These are phyloP conservation scores for Sphaerobolus stellatus DNA, from an alignment of 1,284 basidiomycete species.

Conservation along the genomic window DNA sequence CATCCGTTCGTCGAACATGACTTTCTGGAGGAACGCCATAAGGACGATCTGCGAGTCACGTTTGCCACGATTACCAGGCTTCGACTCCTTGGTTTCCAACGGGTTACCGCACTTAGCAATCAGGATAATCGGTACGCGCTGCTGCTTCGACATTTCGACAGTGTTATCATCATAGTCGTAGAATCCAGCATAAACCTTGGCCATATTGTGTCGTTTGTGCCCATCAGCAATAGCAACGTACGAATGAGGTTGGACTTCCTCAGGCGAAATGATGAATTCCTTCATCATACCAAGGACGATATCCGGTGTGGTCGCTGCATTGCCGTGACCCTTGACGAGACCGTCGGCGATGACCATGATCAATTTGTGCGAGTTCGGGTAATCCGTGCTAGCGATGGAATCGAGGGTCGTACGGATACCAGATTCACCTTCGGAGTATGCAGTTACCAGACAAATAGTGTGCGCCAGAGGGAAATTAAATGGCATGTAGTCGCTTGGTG, in stretches of 20 bases:
- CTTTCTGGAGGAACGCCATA: conserved; percentile 97
- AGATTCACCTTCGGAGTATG: conserved; percentile 96
- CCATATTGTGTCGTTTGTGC: conserved; percentile 99
- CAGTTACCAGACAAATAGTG: conserved; percentile 95
- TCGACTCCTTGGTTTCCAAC: conserved; percentile 81
- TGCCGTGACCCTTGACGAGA: conserved; percentile 95
- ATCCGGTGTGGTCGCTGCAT: conserved; percentile 86
- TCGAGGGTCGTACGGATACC: conserved; percentile 97
- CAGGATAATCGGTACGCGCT: conserved; percentile 92
- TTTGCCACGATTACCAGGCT: conserved; percentile 98
- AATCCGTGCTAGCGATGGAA: conserved; percentile 97
- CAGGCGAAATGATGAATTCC: conserved; percentile 80
- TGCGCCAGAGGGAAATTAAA: conserved; percentile 96
- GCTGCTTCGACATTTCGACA: conserved; percentile 91
- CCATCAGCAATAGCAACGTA: conserved; percentile 99
- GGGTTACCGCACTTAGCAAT: conserved; percentile 95
- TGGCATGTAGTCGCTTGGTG: conserved; percentile 87
- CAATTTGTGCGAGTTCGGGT: conserved; percentile 97
- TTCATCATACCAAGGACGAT: conserved; percentile 98
- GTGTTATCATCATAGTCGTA: conserved; percentile 95
- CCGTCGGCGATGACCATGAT: conserved; percentile 97
- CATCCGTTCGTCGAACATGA: conserved; percentile 99
- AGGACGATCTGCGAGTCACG: conserved; percentile 97
- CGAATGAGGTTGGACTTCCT: conserved; percentile 91
- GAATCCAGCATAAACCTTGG: conserved; percentile 97